A percentile compares a stretch with the other conserved stretches of the same genome.
Evolutionary conservation across 345 rosid species (phyloP).

Genomic region (Citrus hindsii): DNA sequence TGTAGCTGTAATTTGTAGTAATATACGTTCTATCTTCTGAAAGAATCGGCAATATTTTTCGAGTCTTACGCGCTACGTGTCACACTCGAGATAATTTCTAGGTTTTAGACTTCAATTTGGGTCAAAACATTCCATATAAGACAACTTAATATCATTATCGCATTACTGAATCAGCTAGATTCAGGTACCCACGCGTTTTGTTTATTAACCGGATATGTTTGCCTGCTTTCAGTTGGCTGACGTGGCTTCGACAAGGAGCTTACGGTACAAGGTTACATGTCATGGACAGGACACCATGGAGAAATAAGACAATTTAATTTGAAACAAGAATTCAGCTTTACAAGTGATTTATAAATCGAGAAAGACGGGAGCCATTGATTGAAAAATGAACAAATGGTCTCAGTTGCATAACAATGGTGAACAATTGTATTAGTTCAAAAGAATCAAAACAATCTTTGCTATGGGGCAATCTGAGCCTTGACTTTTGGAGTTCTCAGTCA

Average conservation of each 20-base stretch:
- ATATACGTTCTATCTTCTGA: background rate
- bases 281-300: background rate
- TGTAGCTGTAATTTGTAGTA: background rate
- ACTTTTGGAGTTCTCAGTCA: background rate
- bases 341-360: constrained; percentile 18
- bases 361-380: constrained; percentile 17
- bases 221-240: background rate
- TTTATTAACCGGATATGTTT: background rate
- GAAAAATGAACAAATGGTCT: constrained; percentile 31
- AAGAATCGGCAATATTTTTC: background rate
- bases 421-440: constrained; percentile 19
- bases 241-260: background rate
- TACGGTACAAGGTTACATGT: background rate
- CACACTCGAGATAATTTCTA: background rate
- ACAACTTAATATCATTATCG: background rate
- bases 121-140: background rate
- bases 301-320: background rate
- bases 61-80: background rate
- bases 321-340: background rate
- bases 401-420: constrained; percentile 38
- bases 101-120: background rate
- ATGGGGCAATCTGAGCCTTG: constrained; percentile 13
- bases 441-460: constrained; percentile 20
- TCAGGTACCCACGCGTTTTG: background rate
- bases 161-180: background rate